A percentile compares a stretch with the other conserved stretches of the same genome.
These are phyloP conservation scores for Paramecium primaurelia DNA, from an alignment of 73 alveolate species.

Conservation along the genomic window DNA sequence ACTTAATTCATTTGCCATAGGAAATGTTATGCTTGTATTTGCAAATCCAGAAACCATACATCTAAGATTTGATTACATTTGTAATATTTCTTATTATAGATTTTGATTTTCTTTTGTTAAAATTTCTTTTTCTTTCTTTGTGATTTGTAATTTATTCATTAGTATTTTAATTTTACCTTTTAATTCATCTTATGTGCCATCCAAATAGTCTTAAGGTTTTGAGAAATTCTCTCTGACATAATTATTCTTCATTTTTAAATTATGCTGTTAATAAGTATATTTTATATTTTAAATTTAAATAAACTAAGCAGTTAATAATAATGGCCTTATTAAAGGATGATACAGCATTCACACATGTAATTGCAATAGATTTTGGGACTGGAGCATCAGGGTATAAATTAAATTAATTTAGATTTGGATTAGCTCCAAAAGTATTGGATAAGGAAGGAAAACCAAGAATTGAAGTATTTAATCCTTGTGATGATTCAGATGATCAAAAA, in stretches of 20 bases:
- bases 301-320: neutral
- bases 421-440: constrained; percentile 92
- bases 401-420: constrained; percentile 64
- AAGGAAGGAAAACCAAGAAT: constrained; percentile 91
- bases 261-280: neutral
- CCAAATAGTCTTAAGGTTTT: constrained; percentile 34
- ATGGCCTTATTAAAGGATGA: constrained; percentile 97
- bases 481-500: constrained; percentile 96
- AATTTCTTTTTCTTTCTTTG: constrained; percentile 82
- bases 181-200: constrained; percentile 48
- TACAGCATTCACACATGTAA: constrained; percentile 93
- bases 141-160: constrained; percentile 80
- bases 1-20: constrained; percentile 88
- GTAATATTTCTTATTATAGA: constrained; percentile 83
- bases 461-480: constrained; percentile 98
- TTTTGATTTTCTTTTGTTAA: constrained; percentile 82
- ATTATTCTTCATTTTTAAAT: constrained; percentile 34
- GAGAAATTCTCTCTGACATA: neutral
- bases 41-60: constrained; percentile 96
- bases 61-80: constrained; percentile 83
- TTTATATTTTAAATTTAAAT: constrained; percentile 35
- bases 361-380: constrained; percentile 98
- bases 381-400: constrained; percentile 97
- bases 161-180: constrained; percentile 71
- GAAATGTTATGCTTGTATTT: constrained; percentile 89